A percentile compares a stretch with the other conserved stretches of the same genome.
These are phyloP conservation scores for Pseudogymnoascus sp. DNA, from an alignment of 2,329 filamentous ascomycete genomes.

Conservation along the genomic window DNA sequence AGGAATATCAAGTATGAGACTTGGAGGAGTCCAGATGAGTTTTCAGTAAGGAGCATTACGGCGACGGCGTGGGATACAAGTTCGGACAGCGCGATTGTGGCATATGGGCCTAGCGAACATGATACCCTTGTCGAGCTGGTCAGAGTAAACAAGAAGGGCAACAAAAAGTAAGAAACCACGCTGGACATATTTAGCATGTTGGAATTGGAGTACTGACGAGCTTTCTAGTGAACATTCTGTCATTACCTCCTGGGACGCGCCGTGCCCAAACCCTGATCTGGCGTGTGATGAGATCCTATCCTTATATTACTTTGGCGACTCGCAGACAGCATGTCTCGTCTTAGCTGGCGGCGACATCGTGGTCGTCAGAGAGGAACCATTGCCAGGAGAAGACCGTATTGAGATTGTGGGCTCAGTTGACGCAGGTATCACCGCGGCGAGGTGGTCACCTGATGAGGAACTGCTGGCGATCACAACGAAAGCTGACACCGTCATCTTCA, in stretches of 20 bases:
- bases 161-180: conserved; percentile 24
- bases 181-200: conserved; percentile 33
- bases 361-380: conserved; percentile 65
- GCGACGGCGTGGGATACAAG: conserved; percentile 80
- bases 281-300: conserved; percentile 65
- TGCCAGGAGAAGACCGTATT: conserved; percentile 64
- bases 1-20: conserved; percentile 64
- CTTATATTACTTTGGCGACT: conserved; percentile 80
- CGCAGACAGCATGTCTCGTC: conserved; percentile 67
- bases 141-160: conserved; percentile 40
- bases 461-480: conserved; percentile 76
- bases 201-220: conserved; percentile 10
- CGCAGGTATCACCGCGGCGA: conserved; percentile 78
- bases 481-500: conserved; percentile 72
- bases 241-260: conserved; percentile 82
- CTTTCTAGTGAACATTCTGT: conserved; percentile 29
- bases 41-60: conserved; percentile 48
- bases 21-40: conserved; percentile 49
- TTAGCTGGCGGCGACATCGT: conserved; percentile 87
- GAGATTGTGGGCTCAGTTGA: conserved; percentile 95
- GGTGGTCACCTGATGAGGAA: conserved; percentile 94
- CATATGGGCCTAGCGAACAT: conserved; percentile 68
- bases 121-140: conserved; percentile 66
- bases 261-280: conserved; percentile 68
- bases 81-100: conserved; percentile 69